Evolutionary conservation across 225 moss, liverwort and hornwort genomes (phyloP), one percentile per base, ranked within the genome.

Genomic region (Takakia lepidozioides): DNA sequence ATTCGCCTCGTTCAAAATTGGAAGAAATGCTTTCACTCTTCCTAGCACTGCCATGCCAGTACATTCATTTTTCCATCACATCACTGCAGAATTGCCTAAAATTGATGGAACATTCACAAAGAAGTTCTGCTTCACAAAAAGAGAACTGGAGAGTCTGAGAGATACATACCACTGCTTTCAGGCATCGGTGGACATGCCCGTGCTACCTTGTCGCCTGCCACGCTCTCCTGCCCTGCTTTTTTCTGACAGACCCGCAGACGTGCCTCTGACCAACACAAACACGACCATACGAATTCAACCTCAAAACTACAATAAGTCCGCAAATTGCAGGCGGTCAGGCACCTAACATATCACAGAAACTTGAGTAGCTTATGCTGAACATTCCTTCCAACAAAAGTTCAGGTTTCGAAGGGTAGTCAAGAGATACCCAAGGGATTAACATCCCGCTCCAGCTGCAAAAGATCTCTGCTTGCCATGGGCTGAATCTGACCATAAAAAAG

Each of bases 21-120:
- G 92, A 57, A 93, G 83, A 57, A 92, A 92, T 11, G 72, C 56
- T 63, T 67, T 88, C 24, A 92, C 68, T 29, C 88, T 70, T 61
- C 73, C 70, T 22, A 92, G 22, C 32, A 92, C 92, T 92, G 80
- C 52, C 32, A 38, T 32, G 11, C 28, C 16, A 27, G 6, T 11
- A 16, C 26, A 40, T 46, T 24, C 10, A 13, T 52, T 22, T 3
- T 43, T 29, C 19, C 10, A 3, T 22, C 10, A 16, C 1, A 16
- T 53, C 25, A 53, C 25, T 20, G 6, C 9, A 13, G 9, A 38
- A 19, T 10, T 37, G 15, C 19, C 11, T 5, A 32, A 15, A 18
- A 51, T 16, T 38, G 3, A 34, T 15, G 41, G 8, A 46, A 25
- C 20, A 46, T 20, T 4, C 10, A 3, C 19, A 7, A 18, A 19